Evolutionary conservation across 768 basidiomycete species (phyloP).

Genomic region (Clitopilus hobsonii): DNA sequence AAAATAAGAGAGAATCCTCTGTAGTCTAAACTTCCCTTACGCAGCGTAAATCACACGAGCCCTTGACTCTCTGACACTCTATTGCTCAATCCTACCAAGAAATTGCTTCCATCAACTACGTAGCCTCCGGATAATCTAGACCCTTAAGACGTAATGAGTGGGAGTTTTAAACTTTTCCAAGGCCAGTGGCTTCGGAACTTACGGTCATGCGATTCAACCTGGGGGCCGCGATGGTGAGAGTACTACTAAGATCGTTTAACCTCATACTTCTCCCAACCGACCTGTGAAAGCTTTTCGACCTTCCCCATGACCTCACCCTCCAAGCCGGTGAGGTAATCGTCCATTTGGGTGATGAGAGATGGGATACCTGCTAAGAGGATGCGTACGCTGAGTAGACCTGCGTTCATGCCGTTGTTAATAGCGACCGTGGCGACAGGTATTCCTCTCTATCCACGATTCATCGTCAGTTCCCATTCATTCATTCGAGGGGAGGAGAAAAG

Average conservation of each 20-base stretch:
- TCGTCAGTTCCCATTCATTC: background rate
- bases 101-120: background rate
- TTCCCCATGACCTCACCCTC: conserved; percentile 78
- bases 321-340: conserved; percentile 61
- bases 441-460: conserved; percentile 59
- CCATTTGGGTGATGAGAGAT: conserved; percentile 58
- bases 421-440: conserved; percentile 97
- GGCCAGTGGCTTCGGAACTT: too few species aligned
- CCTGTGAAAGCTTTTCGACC: conserved; percentile 65
- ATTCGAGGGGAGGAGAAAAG: background rate
- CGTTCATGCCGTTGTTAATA: conserved; percentile 93
- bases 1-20: conserved; percentile 9
- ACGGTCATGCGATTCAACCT: too few species aligned
- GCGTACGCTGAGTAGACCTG: conserved; percentile 85
- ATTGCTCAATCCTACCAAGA: background rate
- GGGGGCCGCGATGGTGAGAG: too few species aligned
- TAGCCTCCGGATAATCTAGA: background rate
- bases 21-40: conserved; percentile 6
- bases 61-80: too few species aligned
- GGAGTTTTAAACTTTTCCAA: too few species aligned
- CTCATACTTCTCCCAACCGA: conserved; percentile 86
- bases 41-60: background rate
- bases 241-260: conserved; percentile 27
- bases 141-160: too few species aligned
- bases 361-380: conserved; percentile 82